Conservation (phyloP, 73 alveolate genomes). For the Stentor coeruleus region DNA sequence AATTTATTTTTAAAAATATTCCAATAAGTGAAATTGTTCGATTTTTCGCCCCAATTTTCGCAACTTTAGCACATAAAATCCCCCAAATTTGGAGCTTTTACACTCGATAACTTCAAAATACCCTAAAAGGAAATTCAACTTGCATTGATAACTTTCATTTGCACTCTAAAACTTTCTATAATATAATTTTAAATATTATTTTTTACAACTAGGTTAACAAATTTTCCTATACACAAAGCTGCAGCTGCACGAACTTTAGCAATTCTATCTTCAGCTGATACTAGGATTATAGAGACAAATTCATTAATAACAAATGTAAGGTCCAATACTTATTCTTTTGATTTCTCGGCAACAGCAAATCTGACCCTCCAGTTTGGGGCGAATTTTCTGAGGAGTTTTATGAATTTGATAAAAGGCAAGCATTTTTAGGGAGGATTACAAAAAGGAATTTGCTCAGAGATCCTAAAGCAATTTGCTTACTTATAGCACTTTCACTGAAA, state of each 20-base stretch:
- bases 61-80: background rate
- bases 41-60: background rate
- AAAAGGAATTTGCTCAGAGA: background rate
- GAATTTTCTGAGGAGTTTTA: background rate
- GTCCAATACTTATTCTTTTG: background rate
- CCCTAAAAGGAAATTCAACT: background rate
- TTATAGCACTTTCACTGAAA: background rate
- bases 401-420: background rate
- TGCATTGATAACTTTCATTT: background rate
- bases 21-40: background rate
- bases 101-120: background rate
- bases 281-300: background rate
- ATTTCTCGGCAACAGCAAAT: background rate
- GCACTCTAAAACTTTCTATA: background rate
- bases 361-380: background rate
- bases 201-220: background rate
- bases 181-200: background rate
- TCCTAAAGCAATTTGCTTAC: background rate
- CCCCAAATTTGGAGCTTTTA: background rate
- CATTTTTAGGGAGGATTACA: background rate
- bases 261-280: background rate
- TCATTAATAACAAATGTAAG: background rate
- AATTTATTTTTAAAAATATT: background rate
- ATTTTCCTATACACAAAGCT: background rate
- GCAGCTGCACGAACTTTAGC: conserved; percentile 7